Evolutionary conservation across 2,329 filamentous ascomycete genomes (phyloP).

Genomic region (Apiospora malaysiana): DNA sequence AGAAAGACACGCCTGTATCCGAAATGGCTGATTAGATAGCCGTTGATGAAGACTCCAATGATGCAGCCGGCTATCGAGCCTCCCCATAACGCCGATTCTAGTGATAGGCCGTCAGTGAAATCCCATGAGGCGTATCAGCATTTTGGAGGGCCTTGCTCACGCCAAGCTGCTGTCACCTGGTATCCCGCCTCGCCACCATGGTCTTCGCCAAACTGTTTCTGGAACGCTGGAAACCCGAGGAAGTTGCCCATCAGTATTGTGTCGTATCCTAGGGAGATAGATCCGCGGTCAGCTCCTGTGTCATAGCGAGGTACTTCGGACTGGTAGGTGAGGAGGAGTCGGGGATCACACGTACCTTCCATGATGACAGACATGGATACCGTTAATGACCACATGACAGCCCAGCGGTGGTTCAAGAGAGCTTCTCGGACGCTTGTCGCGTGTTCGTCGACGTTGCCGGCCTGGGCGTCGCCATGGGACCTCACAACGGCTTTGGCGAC

Average conservation of each 20-base stretch:
- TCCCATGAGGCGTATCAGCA: neutral
- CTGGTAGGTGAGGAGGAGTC: neutral
- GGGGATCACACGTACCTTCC: slow-evolving; percentile 27
- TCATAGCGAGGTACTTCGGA: too few species aligned
- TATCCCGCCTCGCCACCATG: slow-evolving; percentile 37
- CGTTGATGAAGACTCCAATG: slow-evolving; percentile 47
- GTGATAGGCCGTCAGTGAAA: neutral
- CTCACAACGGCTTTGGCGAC: neutral
- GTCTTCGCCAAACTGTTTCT: slow-evolving; percentile 36
- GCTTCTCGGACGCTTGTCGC: slow-evolving; percentile 11
- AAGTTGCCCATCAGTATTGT: slow-evolving; percentile 40
- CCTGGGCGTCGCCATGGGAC: neutral
- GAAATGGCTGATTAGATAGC: slow-evolving; percentile 43
- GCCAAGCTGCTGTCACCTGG: slow-evolving; percentile 48
- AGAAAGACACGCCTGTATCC: slow-evolving; percentile 45
- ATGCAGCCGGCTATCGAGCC: slow-evolving; percentile 44
- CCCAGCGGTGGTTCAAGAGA: slow-evolving; percentile 21
- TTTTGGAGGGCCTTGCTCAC: slow-evolving; percentile 32
- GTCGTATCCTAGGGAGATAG: slow-evolving; percentile 8
- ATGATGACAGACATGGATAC: slow-evolving; percentile 37
- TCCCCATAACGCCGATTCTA: slow-evolving; percentile 35
- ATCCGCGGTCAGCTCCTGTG: neutral
- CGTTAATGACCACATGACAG: slow-evolving; percentile 29
- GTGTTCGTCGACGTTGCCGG: slow-evolving; percentile 24
- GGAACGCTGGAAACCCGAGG: slow-evolving; percentile 38